These are phyloP conservation scores for Fusarium dimerum DNA, from an alignment of 2,329 filamentous ascomycete species.

Conservation along the genomic window DNA sequence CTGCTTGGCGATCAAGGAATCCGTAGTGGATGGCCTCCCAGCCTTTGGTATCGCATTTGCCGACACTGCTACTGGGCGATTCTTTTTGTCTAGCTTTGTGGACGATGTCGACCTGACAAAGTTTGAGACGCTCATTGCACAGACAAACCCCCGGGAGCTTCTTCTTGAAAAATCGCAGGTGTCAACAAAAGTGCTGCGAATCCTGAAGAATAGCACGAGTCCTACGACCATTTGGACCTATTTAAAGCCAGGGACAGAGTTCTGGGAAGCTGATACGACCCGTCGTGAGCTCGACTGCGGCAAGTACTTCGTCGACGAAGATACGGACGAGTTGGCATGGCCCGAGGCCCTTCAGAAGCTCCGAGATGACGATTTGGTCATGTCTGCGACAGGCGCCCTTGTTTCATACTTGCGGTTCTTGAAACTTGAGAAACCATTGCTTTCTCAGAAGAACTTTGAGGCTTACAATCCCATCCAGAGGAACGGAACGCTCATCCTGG, in stretches of 20 bases:
- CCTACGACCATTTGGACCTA: slow-evolving; percentile 96
- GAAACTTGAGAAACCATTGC: slow-evolving; percentile 83
- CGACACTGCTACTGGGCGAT: slow-evolving; percentile 93
- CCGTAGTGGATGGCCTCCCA: slow-evolving; percentile 70
- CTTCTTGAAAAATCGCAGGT: slow-evolving; percentile 84
- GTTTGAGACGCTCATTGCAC: slow-evolving; percentile 95
- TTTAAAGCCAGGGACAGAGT: slow-evolving; percentile 82
- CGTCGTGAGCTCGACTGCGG: slow-evolving; percentile 77
- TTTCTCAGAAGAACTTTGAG: slow-evolving; percentile 88
- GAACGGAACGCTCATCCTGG: slow-evolving; percentile 88
- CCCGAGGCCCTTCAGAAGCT: slow-evolving; percentile 72
- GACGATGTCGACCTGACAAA: slow-evolving; percentile 94
- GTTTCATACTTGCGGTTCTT: slow-evolving; percentile 83
- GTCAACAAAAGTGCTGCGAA: slow-evolving; percentile 85
- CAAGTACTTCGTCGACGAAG: slow-evolving; percentile 72
- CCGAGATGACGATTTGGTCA: slow-evolving; percentile 76
- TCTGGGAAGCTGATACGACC: slow-evolving; percentile 84
- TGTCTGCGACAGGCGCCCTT: slow-evolving; percentile 89
- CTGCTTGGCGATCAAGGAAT: slow-evolving; percentile 92
- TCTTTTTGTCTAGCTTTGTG: slow-evolving; percentile 87
- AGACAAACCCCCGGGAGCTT: slow-evolving; percentile 85
- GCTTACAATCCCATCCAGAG: slow-evolving; percentile 89
- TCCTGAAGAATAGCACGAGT: slow-evolving; percentile 92
- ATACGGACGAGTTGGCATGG: slow-evolving; percentile 66
- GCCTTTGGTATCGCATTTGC: slow-evolving; percentile 92